Evolutionary conservation across 2,329 filamentous ascomycete species (phyloP).

Genomic region (Curvularia lunata): DNA sequence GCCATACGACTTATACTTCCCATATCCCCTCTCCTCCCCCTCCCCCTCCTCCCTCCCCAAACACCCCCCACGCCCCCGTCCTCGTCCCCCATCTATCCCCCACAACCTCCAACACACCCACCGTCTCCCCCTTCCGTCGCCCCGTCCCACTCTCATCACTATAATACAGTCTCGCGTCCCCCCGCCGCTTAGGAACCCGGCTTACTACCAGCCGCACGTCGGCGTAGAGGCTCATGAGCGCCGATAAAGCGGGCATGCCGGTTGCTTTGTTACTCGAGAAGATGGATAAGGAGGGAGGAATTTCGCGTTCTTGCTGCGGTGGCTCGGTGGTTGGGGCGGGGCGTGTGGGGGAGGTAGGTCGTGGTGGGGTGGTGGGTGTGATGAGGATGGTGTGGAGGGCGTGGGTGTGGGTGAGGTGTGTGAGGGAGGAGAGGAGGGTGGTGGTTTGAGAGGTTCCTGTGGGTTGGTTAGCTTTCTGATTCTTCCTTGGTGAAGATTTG

Average conservation of each 20-base stretch:
- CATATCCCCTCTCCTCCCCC: neutral
- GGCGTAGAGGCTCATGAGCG: constrained; percentile 44
- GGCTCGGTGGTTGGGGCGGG: neutral
- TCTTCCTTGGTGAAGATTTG: neutral
- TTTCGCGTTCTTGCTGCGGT: constrained; percentile 15
- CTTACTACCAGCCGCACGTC: constrained; percentile 54
- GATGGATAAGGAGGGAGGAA: constrained; percentile 46
- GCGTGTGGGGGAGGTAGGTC: constrained; percentile 9
- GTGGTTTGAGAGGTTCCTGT: constrained; percentile 51
- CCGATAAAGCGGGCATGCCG: constrained; percentile 47
- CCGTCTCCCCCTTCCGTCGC: constrained; percentile 33
- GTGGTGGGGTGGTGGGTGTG: constrained; percentile 38
- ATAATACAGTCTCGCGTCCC: constrained; percentile 46
- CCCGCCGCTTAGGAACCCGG: constrained; percentile 41
- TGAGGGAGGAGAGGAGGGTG: constrained; percentile 52
- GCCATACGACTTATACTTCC: neutral
- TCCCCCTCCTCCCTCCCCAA: constrained; percentile 12
- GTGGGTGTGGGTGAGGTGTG: constrained; percentile 47
- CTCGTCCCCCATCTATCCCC: constrained; percentile 49
- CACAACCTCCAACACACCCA: constrained; percentile 54
- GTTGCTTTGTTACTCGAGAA: constrained; percentile 47
- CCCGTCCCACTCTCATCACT: constrained; percentile 10
- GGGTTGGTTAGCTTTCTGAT: constrained; percentile 9
- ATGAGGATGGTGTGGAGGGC: constrained; percentile 51
- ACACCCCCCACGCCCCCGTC: constrained; percentile 49